Evolutionary conservation across 1,139 yeast species (phyloP), one percentile per base, ranked within the genome.

Genomic region (Chernovozyma aurita): DNA sequence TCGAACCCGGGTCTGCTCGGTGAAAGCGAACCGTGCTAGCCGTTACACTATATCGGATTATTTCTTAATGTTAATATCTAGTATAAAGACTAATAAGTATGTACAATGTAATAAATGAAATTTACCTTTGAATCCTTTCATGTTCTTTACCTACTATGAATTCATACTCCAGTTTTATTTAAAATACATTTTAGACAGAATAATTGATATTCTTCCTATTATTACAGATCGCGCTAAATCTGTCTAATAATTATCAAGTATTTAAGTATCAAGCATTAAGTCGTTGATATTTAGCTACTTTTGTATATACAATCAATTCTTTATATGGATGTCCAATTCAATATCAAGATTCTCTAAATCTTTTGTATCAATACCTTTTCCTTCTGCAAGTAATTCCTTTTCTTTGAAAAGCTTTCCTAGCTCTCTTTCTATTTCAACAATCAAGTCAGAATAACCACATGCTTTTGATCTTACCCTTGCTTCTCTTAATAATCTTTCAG

Each of bases 1-100:
- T 78, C 80, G 84, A 78, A 78, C 84, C 83, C 83, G 78, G 84
- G 80, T 73, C 70, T 77, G 82, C 82, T 73, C 83, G 80, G 84
- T 77, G 83, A 78, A 76, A 78, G 82, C 80, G 82, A 73, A 76
- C 82, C 81, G 83, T 78, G 84, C 79, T 78, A 78, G 79, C 85
- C 84, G 80, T 77, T 33, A 33, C 36, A 33, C 36, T 33, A 33
- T 33, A 33, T 33, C 36, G 36, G 36, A 33, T 13, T 20, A 7
- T 20, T 20, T 9, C n/a, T n/a, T n/a, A n/a, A n/a, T n/a, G n/a
- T n/a, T n/a, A n/a, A n/a, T n/a, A n/a, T n/a, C n/a, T n/a, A n/a
- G n/a, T n/a, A n/a, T n/a, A n/a, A n/a, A n/a, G n/a, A n/a, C n/a
- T n/a, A n/a, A n/a, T n/a, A n/a, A n/a, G n/a, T n/a, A n/a, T n/a